Conservation (phyloP, 257 asterid species). For the Lantana camara region DNA sequence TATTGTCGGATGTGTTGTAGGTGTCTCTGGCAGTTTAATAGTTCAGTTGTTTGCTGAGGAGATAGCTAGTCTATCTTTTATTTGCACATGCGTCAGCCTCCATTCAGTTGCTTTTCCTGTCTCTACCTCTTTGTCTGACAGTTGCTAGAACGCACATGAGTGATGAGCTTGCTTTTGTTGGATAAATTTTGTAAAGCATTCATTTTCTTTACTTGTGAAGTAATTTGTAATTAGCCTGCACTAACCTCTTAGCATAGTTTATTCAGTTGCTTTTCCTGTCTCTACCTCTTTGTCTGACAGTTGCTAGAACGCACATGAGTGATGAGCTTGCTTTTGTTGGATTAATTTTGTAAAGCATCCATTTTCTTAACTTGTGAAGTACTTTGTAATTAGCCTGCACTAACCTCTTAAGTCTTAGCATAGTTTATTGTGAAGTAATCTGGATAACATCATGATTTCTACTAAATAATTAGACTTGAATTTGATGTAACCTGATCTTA, state of each 20-base stretch:
- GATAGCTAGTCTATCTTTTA: neutral
- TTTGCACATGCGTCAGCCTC: conserved; percentile 8
- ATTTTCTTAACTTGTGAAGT: too few relatives aligned
- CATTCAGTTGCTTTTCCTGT: neutral
- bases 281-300: neutral
- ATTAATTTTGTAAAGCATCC: neutral
- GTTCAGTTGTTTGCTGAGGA: neutral
- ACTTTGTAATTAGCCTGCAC: too few relatives aligned
- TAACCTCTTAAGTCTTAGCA: too few relatives aligned
- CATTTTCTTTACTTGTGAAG: too few relatives aligned
- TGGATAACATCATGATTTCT: too few relatives aligned
- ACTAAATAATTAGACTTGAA: too few relatives aligned
- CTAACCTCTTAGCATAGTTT: too few relatives aligned
- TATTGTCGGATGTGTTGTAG: neutral
- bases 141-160: neutral
- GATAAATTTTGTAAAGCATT: neutral
- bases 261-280: neutral
- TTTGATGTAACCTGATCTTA: too few relatives aligned
- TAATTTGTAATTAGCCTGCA: too few relatives aligned
- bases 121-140: neutral
- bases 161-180: too few relatives aligned
- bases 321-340: too few relatives aligned
- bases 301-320: neutral
- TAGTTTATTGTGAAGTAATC: too few relatives aligned
- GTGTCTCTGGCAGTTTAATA: neutral